These are phyloP conservation scores for Oehlia diaphana DNA, from an alignment of 192 early-diverging fungal genomes.

Conservation along the genomic window DNA sequence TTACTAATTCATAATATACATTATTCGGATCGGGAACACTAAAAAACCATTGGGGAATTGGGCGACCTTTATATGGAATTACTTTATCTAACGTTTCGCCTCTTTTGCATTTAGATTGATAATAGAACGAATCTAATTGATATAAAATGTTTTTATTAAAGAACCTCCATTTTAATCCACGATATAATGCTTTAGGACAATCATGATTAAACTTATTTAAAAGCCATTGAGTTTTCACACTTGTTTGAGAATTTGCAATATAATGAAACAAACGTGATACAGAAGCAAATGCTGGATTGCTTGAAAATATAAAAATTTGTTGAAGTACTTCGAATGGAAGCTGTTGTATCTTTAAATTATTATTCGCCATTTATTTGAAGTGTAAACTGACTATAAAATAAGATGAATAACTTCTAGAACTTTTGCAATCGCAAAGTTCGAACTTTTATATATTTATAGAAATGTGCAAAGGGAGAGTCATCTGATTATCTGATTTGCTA, in stretches of 20 bases:
- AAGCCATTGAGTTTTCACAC: conserved; percentile 26
- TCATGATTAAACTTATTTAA: conserved; percentile 1
- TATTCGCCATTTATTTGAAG: neutral
- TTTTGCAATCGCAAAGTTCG: no score
- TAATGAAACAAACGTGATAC: conserved; percentile 21
- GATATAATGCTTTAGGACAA: conserved; percentile 2
- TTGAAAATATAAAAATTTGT: conserved; percentile 24
- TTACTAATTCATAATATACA: conserved; percentile 22
- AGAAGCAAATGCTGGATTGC: conserved; percentile 9
- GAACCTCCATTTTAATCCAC: conserved; percentile 19
- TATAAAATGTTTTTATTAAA: conserved; percentile 25
- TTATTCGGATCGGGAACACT: neutral
- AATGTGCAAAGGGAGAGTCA: no score
- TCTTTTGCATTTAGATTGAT: neutral
- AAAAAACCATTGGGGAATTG: conserved; percentile 40
- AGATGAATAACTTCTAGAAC: neutral
- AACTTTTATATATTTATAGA: no score
- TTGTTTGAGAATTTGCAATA: conserved; percentile 5
- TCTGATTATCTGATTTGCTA: no score
- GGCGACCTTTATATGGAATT: conserved; percentile 13
- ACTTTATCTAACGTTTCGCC: neutral
- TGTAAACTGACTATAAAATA: no score
- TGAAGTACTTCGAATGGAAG: conserved; percentile 28
- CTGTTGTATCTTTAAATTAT: conserved; percentile 11
- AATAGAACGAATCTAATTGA: conserved; percentile 22